Evolutionary conservation across 495 filamentous ascomycete species (phyloP), one percentile per base, ranked within the genome.

Genomic region (Aspergillus sclerotiicarbonarius): DNA sequence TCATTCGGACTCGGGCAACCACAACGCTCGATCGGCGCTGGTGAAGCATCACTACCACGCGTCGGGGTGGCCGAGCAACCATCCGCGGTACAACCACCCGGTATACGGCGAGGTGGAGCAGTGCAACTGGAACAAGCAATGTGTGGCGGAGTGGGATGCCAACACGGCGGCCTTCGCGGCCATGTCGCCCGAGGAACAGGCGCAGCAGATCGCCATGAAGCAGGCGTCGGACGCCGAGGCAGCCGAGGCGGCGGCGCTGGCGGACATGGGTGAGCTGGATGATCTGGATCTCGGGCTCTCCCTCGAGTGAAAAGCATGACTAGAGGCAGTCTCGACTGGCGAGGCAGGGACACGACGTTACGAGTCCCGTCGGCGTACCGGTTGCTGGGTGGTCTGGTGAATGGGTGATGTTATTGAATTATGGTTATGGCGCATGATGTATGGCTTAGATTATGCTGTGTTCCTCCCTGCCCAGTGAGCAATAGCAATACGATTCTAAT

Each of bases 11-110:
- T 84, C 82, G 4, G 83, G 83, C 48, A 85, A 82, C 66, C 84
- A 87, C 65, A 73, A 84, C 33, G 73, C 82, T 20, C 68, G 78
- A 33, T 69, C 68, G 3, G 84, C 83, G 10, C 69, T 85, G n/a
- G 82, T 86, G 52, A 81, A 78, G 60, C 84, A 87, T 63, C 83
- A 85, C 68, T 87, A 84, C 62, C 84, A 86, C 63, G 84, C 84
- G 21, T 86, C 83, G 20, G 76, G 77, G 54, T 87, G 84, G 84
- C 83, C 81, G 41, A 78, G 53, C 4, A 62, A 64, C 43, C 84
- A 87, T 58, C 83, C 82, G 5, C 79, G 84, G 52, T 84, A 75
- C 66, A 80, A 67, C 46, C 84, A 87, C 59, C 83, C 83, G 0
- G 76, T 81, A 25, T 86, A 82, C 62, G 83, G 81, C 51, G 80